These are phyloP conservation scores for Escovopsis weberi DNA, from an alignment of 2,329 filamentous ascomycete species.

Conservation along the genomic window DNA sequence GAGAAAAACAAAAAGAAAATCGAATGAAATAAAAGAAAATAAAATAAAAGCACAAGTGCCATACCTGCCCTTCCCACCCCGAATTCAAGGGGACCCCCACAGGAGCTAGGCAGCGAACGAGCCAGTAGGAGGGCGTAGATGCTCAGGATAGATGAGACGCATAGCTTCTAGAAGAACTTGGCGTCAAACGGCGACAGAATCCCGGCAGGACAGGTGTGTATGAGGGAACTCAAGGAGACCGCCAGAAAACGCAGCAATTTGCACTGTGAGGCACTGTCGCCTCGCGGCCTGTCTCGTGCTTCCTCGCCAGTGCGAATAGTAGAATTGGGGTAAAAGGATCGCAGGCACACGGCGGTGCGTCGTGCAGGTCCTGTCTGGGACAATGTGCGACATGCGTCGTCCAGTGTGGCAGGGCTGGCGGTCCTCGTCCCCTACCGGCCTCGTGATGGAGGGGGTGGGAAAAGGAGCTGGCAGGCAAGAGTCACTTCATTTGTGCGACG, in stretches of 20 bases:
- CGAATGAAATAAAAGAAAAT: too few relatives aligned
- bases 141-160: too few relatives aligned
- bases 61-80: too few relatives aligned
- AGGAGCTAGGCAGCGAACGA: too few relatives aligned
- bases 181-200: constrained; percentile 1
- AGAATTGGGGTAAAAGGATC: not conserved
- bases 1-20: too few relatives aligned
- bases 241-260: not conserved
- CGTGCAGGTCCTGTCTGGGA: not conserved
- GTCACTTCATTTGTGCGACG: too few relatives aligned
- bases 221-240: not conserved
- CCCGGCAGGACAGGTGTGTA: constrained; percentile 4
- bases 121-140: too few relatives aligned
- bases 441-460: too few relatives aligned
- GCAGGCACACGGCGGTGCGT: not conserved
- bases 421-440: too few relatives aligned
- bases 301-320: not conserved
- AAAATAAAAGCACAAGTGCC: too few relatives aligned
- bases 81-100: too few relatives aligned
- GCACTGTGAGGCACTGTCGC: not conserved
- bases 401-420: not conserved
- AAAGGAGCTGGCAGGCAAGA: too few relatives aligned
- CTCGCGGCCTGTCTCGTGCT: not conserved
- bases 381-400: not conserved
- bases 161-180: constrained; percentile 6